Evolutionary conservation across 2,329 filamentous ascomycete genomes (phyloP), one percentile per base, ranked within the genome.

Genomic region (Apiospora pterosperma): DNA sequence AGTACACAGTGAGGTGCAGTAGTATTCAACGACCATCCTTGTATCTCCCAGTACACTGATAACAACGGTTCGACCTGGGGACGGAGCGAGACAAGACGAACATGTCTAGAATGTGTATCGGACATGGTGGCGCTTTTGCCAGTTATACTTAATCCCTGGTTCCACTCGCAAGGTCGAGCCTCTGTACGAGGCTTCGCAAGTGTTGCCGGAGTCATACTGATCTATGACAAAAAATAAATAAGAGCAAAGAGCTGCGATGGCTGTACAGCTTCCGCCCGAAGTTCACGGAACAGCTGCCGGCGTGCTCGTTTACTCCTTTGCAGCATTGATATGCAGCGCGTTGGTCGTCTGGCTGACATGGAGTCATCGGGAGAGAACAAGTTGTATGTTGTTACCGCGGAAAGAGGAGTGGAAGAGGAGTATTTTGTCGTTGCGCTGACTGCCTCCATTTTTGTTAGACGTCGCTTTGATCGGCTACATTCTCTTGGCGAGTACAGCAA

Each of bases 281-380:
- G 65, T 63, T n/a, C 60, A 42, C 5, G 68, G 66, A 4, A 52
- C 48, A 36, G 67, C 67, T 11, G 63, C 62, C 10, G 68, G 64
- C 19, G 68, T 69, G 11, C 58, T 69, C 7, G 16, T 64, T 23
- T 70, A 63, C 31, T 67, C 67, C 6, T 64, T 67, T 25, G 23
- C 66, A 7, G 64, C 36, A 3, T 21, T 62, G 36, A 28, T 67
- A 8, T 62, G 60, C 14, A 64, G 65, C 48, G 41, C 23, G 14
- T 25, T 70, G 39, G 59, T 70, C 16, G 60, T 69, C 14, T 69
- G 68, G 68, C 39, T 70, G 34, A 66, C 66, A 3, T 70, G 67
- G 68, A 60, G 28, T 23, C 66, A 69, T 41, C 67, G 42, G 10
- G 68, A 70, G 48, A 64, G 67, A 41, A 66, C 64, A 25, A 70